These are phyloP conservation scores for Talaromyces sp. DNA, from an alignment of 2,329 filamentous ascomycete species.

Conservation along the genomic window DNA sequence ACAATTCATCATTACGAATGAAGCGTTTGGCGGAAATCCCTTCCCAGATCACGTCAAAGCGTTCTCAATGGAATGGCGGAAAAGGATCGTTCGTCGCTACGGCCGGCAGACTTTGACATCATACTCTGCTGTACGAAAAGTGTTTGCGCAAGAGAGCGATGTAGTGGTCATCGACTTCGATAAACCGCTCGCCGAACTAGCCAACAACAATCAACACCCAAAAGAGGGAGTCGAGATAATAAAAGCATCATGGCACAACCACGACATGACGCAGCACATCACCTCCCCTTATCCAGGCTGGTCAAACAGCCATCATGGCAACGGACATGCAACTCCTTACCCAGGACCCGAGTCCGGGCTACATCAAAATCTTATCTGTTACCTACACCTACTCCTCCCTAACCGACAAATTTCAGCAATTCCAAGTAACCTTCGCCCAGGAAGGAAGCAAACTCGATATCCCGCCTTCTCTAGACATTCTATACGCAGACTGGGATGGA, in stretches of 20 bases:
- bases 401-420: neutral
- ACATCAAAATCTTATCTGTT: conserved; percentile 1
- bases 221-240: neutral
- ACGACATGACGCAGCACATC: conserved; percentile 1
- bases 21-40: neutral
- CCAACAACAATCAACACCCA: neutral
- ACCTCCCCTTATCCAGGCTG: neutral
- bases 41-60: neutral
- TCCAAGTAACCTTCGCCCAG: neutral
- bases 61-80: conserved; percentile 1
- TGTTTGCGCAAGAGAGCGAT: neutral
- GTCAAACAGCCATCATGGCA: conserved; percentile 1
- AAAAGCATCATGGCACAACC: conserved; percentile 2
- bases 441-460: neutral
- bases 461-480: neutral
- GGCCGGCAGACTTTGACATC: neutral
- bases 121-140: neutral
- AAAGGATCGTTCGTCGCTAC: neutral
- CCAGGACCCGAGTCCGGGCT: neutral
- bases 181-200: neutral
- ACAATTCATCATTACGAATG: neutral
- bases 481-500: neutral
- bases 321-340: conserved; percentile 2
- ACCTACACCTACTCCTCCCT: neutral
- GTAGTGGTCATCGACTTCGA: neutral